Percentiles rank a stretch among this genome's conserved stretches.
phyloP scores from a whole-genome alignment of 2,329 filamentous ascomycete species.

The Fusarium siculi region DNA sequence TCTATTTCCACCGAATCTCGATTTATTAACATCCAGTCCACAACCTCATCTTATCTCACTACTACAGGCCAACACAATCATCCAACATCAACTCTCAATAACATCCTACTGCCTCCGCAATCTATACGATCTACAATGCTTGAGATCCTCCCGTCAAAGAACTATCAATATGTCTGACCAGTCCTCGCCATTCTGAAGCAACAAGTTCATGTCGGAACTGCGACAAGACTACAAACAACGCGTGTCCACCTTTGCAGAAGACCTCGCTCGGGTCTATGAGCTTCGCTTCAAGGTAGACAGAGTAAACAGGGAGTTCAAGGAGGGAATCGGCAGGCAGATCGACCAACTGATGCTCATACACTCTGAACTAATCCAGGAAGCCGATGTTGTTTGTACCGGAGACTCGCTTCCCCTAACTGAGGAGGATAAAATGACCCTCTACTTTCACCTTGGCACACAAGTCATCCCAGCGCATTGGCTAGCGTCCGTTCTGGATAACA shows the following conservation, averaged over 20 bases:
- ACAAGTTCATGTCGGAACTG: neutral
- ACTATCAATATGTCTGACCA: neutral
- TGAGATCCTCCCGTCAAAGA: too few relatives aligned
- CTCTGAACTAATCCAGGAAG: neutral
- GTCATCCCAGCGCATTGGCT: fast-evolving
- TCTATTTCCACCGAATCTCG: neutral
- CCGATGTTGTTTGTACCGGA: neutral
- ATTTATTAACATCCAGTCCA: neutral
- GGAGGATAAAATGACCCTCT: neutral
- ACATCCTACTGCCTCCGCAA: neutral
- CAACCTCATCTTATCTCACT: neutral
- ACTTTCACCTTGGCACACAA: fast-evolving
- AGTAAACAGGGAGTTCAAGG: neutral
- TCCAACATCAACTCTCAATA: neutral
- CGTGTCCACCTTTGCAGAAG: neutral
- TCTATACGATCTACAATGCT: too few relatives aligned
- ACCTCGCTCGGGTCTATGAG: neutral
- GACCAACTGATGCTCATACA: neutral
- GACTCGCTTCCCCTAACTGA: neutral
- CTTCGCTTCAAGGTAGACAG: neutral
- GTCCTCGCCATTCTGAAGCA: neutral
- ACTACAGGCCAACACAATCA: neutral
- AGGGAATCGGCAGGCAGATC: fast-evolving
- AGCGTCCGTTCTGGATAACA: fast-evolving
- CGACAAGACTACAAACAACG: too few relatives aligned